Evolutionary conservation across 2,329 filamentous ascomycete species (phyloP).

Genomic region (Claviceps fusiformis): DNA sequence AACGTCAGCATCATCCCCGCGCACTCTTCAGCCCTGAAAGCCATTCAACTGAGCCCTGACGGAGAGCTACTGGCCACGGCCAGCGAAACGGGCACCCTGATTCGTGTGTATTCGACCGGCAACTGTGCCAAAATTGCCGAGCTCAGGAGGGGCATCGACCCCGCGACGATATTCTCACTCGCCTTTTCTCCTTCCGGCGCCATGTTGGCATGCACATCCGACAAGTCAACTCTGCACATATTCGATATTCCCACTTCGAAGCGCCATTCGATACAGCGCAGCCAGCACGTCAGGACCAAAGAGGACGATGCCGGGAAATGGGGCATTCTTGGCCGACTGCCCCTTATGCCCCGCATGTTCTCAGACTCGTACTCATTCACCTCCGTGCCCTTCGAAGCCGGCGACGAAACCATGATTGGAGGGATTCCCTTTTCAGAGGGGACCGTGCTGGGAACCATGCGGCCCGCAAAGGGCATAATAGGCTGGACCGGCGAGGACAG

Average conservation of each 20-base stretch:
- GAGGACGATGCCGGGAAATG: constrained; percentile 53
- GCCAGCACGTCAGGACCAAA: constrained; percentile 14
- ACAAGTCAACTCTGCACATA: constrained; percentile 90
- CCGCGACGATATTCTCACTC: constrained; percentile 74
- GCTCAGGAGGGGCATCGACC: constrained; percentile 77
- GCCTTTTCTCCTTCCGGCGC: constrained; percentile 72
- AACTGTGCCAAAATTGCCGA: constrained; percentile 74
- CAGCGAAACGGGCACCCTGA: constrained; percentile 78
- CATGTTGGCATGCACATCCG: constrained; percentile 80
- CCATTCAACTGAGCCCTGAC: constrained; percentile 66
- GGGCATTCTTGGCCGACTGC: constrained; percentile 72
- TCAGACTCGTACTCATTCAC: constrained; percentile 82
- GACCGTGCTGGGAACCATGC: constrained; percentile 34
- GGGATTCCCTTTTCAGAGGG: constrained; percentile 29
- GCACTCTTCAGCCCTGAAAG: constrained; percentile 65
- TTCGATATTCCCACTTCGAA: constrained; percentile 64
- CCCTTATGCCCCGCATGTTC: constrained; percentile 73
- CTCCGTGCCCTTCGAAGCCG: constrained; percentile 68
- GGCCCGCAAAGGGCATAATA: constrained; percentile 68
- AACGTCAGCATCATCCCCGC: constrained; percentile 91
- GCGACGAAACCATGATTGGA: constrained; percentile 50
- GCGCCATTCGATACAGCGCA: constrained; percentile 21
- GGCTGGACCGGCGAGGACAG: constrained; percentile 70
- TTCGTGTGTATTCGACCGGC: constrained; percentile 70
- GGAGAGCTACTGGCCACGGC: constrained; percentile 77